phyloP scores from a whole-genome alignment of 257 asterid genomes.

The Petunia secreta region DNA sequence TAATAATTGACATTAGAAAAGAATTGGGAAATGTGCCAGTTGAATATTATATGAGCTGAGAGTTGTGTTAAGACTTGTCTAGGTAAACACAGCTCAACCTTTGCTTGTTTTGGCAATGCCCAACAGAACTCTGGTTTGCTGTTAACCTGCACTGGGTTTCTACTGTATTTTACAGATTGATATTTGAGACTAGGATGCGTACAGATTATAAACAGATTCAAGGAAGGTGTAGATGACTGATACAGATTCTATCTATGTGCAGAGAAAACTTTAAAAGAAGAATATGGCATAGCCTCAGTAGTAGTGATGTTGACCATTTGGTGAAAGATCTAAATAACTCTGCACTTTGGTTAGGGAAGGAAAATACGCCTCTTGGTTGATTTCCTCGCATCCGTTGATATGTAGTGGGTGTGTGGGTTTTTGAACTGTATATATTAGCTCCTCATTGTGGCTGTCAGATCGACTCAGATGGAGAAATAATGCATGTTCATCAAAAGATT shows the following conservation, averaged over 20 bases:
- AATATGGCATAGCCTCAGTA: not conserved
- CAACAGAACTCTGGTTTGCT: not conserved
- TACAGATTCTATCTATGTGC: not conserved
- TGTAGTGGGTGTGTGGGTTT: not conserved
- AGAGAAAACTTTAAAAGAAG: not conserved
- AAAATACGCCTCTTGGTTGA: not conserved
- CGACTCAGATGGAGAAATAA: slow-evolving; percentile 5
- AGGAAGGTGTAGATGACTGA: not conserved
- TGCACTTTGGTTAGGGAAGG: not conserved
- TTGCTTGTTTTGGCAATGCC: not conserved
- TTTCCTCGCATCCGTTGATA: not conserved
- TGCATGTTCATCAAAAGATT: slow-evolving; percentile 22
- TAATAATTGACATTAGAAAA: too few relatives aligned
- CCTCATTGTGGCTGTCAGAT: slow-evolving; percentile 8
- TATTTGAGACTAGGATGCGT: not conserved
- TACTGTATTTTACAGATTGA: not conserved
- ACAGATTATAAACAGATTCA: not conserved
- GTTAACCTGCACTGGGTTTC: not conserved
- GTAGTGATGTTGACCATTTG: not conserved
- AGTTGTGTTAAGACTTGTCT: too few relatives aligned
- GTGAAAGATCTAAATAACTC: not conserved
- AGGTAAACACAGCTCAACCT: not conserved
- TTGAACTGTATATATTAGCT: not conserved
- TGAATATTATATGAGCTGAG: too few relatives aligned
- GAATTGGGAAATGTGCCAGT: too few relatives aligned